These are phyloP conservation scores for Aspergillus sojae DNA, from an alignment of 2,329 filamentous ascomycete genomes.

Conservation along the genomic window DNA sequence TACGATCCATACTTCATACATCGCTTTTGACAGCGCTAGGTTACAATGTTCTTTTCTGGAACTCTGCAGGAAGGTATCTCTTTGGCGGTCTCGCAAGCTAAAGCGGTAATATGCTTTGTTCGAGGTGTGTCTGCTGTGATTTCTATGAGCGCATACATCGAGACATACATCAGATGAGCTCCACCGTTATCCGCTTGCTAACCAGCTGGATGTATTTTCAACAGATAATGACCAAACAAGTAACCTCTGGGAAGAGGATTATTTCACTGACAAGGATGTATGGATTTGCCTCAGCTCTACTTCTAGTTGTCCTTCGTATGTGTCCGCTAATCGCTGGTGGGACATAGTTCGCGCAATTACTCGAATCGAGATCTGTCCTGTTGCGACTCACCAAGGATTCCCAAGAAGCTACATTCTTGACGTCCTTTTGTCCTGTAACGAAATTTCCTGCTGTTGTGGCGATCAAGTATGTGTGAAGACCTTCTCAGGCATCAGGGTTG, in stretches of 20 bases:
- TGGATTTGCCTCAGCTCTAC: background rate
- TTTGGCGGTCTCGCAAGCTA: conserved; percentile 71
- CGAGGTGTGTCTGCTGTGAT: conserved; percentile 57
- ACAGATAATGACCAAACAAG: conserved; percentile 72
- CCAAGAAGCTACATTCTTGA: conserved; percentile 78
- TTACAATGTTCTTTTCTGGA: conserved; percentile 77
- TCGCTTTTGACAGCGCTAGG: background rate
- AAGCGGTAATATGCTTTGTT: conserved; percentile 83
- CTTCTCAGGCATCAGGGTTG: background rate
- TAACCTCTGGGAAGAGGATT: conserved; percentile 71
- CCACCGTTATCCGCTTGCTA: conserved; percentile 6
- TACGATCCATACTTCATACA: background rate
- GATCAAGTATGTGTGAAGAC: conserved; percentile 62
- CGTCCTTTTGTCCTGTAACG: conserved; percentile 79
- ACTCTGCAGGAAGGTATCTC: conserved; percentile 79
- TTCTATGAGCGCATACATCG: background rate
- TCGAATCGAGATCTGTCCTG: conserved; percentile 67
- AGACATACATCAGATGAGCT: background rate
- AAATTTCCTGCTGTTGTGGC: conserved; percentile 77
- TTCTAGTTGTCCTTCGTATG: background rate
- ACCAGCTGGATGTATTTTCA: conserved; percentile 18
- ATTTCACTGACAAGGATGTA: conserved; percentile 59
- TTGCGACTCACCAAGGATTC: conserved; percentile 73
- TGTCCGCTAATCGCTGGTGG: conserved; percentile 1
- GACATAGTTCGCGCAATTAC: conserved; percentile 56